Evolutionary conservation across 1,139 yeast genomes (phyloP), one percentile per base, ranked within the genome.

Genomic region (Hyphopichia pseudoburtonii): DNA sequence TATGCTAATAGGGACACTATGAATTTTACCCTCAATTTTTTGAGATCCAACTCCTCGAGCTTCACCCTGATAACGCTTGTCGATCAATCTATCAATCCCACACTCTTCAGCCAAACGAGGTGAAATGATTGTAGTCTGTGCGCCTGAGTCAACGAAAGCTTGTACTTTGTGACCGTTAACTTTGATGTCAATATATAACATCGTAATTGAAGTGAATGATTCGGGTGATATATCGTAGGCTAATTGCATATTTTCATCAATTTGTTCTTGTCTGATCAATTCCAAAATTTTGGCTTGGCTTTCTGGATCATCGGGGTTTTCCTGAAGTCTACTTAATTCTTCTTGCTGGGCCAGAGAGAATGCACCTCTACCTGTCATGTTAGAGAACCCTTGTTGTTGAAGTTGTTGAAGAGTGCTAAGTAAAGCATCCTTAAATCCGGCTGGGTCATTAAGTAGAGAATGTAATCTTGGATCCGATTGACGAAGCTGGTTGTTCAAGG

Each of bases 91-190:
- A 17, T 80, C 65, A 30, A 92, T 64, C 0, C 87, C 86, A 38
- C 92, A 79, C 40, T 70, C 66, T 45, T 83, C 85, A 0, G 95
- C 96, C 47, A 92, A 70, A 30, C 68, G 64, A 1, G 95, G 86
- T 16, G 89, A 80, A n/a, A 72, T 84, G 35, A 90, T 83, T 0
- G 98, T 89, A 30, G 80, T 72, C 58, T 89, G 97, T 1, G 99
- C 98, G 2, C 99, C 98, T 0, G 97, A 81, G 57, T 92, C 99
- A 9, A 92, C 95, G 66, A 92, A 87, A 0, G 97, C 97, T 57
- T 87, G 87, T 7, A 89, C 86, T 17, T 82, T 79, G 34, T 75
- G 73, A 1, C 94, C 92, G 52, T 90, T 89, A 18, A 92, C 84
- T 43, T 78, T 80, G 36, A 89, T 73, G 39, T 82, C 73, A 15